Percentiles rank a stretch among this genome's conserved stretches.
phyloP scores from a whole-genome alignment of 345 rosid genomes.

The Corchorus olitorius region DNA sequence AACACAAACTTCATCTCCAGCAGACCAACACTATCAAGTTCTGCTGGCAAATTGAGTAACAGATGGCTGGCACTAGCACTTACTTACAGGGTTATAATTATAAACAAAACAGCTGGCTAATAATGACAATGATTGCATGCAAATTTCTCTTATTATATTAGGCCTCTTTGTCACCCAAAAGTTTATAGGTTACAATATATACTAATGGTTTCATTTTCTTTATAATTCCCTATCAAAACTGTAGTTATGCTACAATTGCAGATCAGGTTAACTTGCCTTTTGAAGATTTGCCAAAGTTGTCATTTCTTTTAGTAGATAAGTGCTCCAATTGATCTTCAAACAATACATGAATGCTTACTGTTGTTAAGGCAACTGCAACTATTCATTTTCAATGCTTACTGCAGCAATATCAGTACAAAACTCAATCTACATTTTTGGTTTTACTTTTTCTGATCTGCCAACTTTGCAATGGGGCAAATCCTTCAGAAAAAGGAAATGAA shows the following conservation, averaged over 20 bases:
- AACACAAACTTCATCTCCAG: conserved; percentile 2
- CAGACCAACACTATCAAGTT: neutral
- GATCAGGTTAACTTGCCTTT: conserved; percentile 1
- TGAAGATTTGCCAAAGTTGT: neutral
- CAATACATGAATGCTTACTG: neutral
- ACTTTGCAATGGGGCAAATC: neutral
- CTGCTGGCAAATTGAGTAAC: conserved; percentile 4
- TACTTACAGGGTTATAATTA: neutral
- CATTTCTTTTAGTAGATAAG: neutral
- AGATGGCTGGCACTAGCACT: conserved; percentile 7
- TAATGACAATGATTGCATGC: neutral
- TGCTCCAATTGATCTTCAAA: conserved; percentile 6
- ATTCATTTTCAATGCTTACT: conserved; percentile 6
- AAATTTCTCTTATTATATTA: neutral
- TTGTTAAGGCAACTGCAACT: neutral
- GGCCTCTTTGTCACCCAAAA: neutral
- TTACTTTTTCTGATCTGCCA: neutral
- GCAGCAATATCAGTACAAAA: neutral
- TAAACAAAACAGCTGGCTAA: conserved; percentile 4
- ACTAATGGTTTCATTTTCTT: conserved; percentile 1
- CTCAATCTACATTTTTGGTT: neutral
- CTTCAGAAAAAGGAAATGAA: neutral
- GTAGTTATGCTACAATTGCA: neutral
- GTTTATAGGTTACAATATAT: neutral
- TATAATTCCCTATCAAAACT: neutral